Base-by-base conservation (phyloP, 768 basidiomycete species). In the Neoboletus subvelutipes region DNA sequence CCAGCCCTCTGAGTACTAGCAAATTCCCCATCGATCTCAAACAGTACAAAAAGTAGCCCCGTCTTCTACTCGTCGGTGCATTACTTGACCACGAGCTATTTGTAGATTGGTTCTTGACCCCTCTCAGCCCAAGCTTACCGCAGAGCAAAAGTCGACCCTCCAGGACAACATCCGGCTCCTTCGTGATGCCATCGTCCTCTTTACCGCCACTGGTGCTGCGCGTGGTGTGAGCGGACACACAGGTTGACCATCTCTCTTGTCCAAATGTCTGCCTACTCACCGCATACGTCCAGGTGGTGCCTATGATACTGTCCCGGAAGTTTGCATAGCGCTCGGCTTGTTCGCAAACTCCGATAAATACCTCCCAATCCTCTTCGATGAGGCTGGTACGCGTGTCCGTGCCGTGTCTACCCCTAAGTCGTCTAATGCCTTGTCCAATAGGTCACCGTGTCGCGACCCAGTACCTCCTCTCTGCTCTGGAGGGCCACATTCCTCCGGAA, bases 401-500 rank as follows among this genome's bases (percentile, higher is more conserved):
- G 1, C 7, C 43, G 10, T 36, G 13, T 45, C 39, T 15, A 8
- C 48, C 41, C 20, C 24, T 26, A 33, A 26, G 22, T 11, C 18
- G 2, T 52, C 54, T 61, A 50, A 57, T 43, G 24, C n/a, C 33
- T 33, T 34, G 37, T 50, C 28, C 29, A 22, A 43, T 55, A 88
- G 92, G 92, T 33, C 92, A 94, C 67, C 88, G 92, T 67, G 92
- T 94, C 55, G 92, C 92, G 1, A 93, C 91, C 0, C 92, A 94
- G 67, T 94, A 94, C 71, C 78, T 94, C 33, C 81, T 94, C 31
- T 78, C 92, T 34, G 91, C 87, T 0, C 77, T 94, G 13, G 85
- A 92, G 34, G 90, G 90, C 0, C 69, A 82, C 26, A 55, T 94
- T 34, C 83, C 90, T 12, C 75, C 80, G 2, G 88, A 90, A 64